Conservation (phyloP, 441 rosid genomes). For the Lepidium campestre region DNA sequence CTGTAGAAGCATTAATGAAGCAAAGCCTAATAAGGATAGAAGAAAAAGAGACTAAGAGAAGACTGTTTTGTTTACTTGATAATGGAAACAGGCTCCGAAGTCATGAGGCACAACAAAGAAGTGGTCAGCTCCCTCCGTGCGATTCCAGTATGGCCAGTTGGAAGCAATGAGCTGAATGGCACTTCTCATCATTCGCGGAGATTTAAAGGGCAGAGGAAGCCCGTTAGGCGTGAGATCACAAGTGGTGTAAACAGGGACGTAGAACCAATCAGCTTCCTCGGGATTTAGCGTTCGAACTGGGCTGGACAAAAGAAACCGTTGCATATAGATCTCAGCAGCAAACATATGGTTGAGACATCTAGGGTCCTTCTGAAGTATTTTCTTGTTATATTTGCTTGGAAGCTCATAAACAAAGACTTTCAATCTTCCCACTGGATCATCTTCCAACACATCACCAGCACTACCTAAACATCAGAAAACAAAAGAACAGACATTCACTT, state of each 20-base stretch:
- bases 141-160: constrained; percentile 79
- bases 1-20: background rate
- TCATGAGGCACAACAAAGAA: constrained; percentile 72
- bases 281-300: constrained; percentile 77
- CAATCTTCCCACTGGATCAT: constrained; percentile 70
- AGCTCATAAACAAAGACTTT: constrained; percentile 79
- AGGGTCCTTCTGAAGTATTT: constrained; percentile 62
- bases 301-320: constrained; percentile 67
- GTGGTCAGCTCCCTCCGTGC: constrained; percentile 75
- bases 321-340: constrained; percentile 79
- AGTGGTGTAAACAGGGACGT: constrained; percentile 71
- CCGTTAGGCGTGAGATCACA: constrained; percentile 78
- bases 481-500: background rate
- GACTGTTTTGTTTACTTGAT: constrained; percentile 37
- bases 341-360: constrained; percentile 77
- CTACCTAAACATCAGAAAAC: constrained; percentile 39
- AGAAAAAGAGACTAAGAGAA: background rate
- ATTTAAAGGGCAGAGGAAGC: constrained; percentile 69
- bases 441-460: constrained; percentile 80
- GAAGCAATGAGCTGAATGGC: constrained; percentile 79
- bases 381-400: constrained; percentile 77
- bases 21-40: background rate
- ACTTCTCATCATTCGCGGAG: constrained; percentile 80
- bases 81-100: constrained; percentile 78
- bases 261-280: constrained; percentile 82